Evolutionary conservation across 371 early-diverging fungal species (phyloP).

Genomic region (Actinomortierella ambigua): DNA sequence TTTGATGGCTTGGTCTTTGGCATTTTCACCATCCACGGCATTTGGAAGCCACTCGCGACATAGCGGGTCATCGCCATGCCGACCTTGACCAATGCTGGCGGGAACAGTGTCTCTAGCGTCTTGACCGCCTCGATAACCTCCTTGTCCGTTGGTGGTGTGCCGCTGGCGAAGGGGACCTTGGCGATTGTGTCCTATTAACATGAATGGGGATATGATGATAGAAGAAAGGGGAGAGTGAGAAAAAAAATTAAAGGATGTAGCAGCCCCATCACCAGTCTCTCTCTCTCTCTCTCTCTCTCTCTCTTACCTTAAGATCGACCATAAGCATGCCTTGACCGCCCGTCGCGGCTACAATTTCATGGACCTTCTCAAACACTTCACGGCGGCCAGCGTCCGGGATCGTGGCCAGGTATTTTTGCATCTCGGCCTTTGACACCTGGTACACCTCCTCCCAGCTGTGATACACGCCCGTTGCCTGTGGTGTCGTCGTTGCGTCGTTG

Average conservation of each 20-base stretch:
- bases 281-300: neutral
- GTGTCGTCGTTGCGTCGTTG: too few relatives aligned
- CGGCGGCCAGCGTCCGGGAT: neutral
- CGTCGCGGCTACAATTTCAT: slow-evolving; percentile 2
- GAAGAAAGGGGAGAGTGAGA: too few relatives aligned
- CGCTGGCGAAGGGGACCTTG: too few relatives aligned
- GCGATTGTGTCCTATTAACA: too few relatives aligned
- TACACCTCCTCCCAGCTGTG: neutral
- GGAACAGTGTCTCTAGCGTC: neutral
- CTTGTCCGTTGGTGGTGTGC: slow-evolving; percentile 6
- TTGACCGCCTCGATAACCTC: slow-evolving; percentile 16
- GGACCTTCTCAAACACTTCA: slow-evolving; percentile 7
- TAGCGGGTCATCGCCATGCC: slow-evolving; percentile 24
- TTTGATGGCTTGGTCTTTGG: slow-evolving; percentile 4
- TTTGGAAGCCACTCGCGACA: slow-evolving; percentile 30
- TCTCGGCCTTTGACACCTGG: neutral
- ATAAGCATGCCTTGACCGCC: slow-evolving; percentile 15
- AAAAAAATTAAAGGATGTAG: too few relatives aligned
- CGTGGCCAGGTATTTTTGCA: neutral
- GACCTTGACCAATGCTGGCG: slow-evolving; percentile 19
- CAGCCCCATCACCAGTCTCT: too few relatives aligned
- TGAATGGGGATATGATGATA: too few relatives aligned
- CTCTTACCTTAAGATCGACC: slow-evolving; percentile 30
- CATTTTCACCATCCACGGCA: slow-evolving; percentile 29
- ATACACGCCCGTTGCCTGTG: too few relatives aligned